phyloP scores from a whole-genome alignment of 1,284 basidiomycete species.

The Rhodotorula sp. region DNA sequence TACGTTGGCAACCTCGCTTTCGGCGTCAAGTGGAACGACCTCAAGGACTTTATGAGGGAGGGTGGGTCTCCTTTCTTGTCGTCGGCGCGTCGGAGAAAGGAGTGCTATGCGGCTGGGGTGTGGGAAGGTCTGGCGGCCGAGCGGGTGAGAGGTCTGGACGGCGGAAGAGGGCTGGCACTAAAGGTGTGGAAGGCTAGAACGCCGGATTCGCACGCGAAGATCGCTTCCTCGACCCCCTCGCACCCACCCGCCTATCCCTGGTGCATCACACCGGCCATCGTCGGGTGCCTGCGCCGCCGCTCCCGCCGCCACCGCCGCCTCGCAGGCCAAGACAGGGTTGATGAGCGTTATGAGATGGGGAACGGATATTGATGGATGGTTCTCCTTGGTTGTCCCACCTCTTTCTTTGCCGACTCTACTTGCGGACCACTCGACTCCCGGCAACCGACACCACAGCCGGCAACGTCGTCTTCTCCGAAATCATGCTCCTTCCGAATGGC shows the following conservation, averaged over 20 bases:
- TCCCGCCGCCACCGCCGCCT: no score
- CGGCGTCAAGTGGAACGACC: conserved; percentile 94
- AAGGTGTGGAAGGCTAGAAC: conserved; percentile 16
- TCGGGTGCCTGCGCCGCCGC: no score
- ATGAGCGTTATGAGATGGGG: conserved; percentile 11
- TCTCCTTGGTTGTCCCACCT: neutral
- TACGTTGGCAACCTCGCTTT: conserved; percentile 98
- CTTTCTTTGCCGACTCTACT: neutral
- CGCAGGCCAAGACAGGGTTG: conserved; percentile 1
- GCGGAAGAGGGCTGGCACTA: conserved; percentile 4
- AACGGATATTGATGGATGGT: conserved; percentile 30
- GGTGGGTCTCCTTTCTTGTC: conserved; percentile 67
- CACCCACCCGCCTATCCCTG: neutral
- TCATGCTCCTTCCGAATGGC: conserved; percentile 91
- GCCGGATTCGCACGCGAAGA: neutral
- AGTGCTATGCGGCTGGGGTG: conserved; percentile 46
- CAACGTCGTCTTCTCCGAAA: conserved; percentile 96
- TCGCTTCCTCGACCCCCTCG: neutral
- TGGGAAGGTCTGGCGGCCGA: conserved; percentile 8
- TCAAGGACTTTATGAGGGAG: conserved; percentile 98
- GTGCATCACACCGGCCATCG: no score
- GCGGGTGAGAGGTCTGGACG: neutral
- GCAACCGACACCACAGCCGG: conserved; percentile 36
- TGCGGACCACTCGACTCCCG: neutral
- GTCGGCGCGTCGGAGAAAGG: conserved; percentile 57